Conservation (phyloP, 2,329 filamentous ascomycete genomes). For the Colletotrichum truncatum region DNA sequence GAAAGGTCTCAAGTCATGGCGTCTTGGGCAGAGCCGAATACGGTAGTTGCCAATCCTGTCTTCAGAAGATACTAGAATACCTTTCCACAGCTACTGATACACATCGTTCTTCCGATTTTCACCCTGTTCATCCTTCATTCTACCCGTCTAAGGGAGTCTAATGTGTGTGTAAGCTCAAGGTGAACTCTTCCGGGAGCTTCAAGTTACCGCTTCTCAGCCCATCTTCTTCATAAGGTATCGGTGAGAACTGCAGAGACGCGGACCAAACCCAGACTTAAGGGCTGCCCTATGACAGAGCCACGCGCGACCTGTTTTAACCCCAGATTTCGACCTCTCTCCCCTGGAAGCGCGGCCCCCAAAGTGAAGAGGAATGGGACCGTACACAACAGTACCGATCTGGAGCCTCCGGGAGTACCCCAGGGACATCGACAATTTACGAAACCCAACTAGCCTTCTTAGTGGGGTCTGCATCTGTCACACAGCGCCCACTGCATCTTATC, state of each 20-base stretch:
- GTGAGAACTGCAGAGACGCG: background rate
- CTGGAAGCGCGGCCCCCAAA: background rate
- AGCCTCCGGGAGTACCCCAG: constrained; percentile 8
- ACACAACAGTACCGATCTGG: too few species aligned
- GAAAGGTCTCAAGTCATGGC: background rate
- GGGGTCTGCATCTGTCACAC: background rate
- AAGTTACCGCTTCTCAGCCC: background rate
- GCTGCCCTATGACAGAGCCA: background rate
- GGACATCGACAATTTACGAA: background rate
- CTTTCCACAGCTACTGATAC: background rate
- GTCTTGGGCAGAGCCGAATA: background rate
- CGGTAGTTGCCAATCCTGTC: background rate
- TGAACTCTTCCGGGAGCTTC: background rate
- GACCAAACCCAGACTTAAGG: background rate
- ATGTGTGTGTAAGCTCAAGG: background rate
- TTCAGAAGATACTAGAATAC: background rate
- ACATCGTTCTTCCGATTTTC: background rate
- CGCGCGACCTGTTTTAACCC: background rate
- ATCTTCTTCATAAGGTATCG: too few species aligned
- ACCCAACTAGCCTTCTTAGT: background rate
- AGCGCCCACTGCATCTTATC: background rate
- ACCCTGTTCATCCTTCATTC: background rate
- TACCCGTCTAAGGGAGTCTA: background rate
- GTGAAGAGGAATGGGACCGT: background rate
- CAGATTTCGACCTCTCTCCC: constrained; percentile 12